These are phyloP conservation scores for Talaromyces sp. DNA, from an alignment of 2,329 filamentous ascomycete species.

Conservation along the genomic window DNA sequence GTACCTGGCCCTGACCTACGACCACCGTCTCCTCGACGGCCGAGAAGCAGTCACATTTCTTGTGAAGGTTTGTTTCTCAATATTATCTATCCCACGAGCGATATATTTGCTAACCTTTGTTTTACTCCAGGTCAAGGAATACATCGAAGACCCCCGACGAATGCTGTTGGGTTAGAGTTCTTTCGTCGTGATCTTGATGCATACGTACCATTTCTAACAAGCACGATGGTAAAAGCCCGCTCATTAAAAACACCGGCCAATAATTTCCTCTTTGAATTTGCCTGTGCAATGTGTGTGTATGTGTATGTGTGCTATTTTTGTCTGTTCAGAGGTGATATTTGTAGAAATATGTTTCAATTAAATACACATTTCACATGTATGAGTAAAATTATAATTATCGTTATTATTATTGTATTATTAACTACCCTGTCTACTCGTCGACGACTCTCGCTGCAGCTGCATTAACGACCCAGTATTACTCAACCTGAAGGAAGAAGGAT, in stretches of 20 bases:
- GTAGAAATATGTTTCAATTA: neutral
- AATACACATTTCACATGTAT: neutral
- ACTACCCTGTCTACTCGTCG: neutral
- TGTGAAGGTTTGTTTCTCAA: slow-evolving; percentile 58
- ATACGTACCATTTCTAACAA: neutral
- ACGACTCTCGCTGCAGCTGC: neutral
- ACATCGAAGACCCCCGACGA: slow-evolving; percentile 76
- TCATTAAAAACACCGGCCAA: neutral
- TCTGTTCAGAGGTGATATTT: neutral
- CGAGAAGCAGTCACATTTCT: slow-evolving; percentile 94
- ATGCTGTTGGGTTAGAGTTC: slow-evolving; percentile 11
- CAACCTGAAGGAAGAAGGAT: neutral
- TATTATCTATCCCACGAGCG: neutral
- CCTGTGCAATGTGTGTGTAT: neutral
- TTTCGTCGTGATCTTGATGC: neutral
- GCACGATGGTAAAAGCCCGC: neutral
- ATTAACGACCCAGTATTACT: neutral
- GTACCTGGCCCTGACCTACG: slow-evolving; percentile 96
- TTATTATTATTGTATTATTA: neutral
- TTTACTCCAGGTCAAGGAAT: slow-evolving; percentile 69
- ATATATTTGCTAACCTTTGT: slow-evolving; percentile 12
- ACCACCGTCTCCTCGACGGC: slow-evolving; percentile 91
- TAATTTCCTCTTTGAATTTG: neutral
- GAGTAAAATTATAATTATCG: neutral
- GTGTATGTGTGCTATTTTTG: neutral